A percentile compares a stretch with the other conserved stretches of the same genome.
phyloP scores from a whole-genome alignment of 169 alveolate species.

The Eimeria mitis region DNA sequence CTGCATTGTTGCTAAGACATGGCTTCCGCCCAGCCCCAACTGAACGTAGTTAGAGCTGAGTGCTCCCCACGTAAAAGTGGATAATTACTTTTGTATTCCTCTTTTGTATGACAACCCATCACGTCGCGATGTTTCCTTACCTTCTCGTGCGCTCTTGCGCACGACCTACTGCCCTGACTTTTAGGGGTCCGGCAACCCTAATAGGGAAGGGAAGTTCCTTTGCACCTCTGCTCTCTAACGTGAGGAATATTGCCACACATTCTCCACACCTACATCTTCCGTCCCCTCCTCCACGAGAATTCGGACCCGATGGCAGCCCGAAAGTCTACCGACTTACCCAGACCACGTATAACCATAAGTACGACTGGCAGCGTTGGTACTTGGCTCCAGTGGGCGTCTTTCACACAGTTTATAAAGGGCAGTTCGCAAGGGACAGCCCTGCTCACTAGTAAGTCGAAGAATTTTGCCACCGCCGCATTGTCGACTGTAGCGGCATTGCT shows the following conservation, averaged over 20 bases:
- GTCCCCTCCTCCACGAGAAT: slow-evolving; percentile 94
- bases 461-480: neutral
- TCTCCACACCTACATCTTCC: slow-evolving; percentile 87
- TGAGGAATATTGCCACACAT: slow-evolving; percentile 72
- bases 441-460: slow-evolving; percentile 74
- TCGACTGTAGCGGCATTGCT: neutral
- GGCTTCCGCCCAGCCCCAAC: slow-evolving; percentile 30
- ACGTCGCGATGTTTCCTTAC: slow-evolving; percentile 3
- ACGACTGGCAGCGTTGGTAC: slow-evolving; percentile 94
- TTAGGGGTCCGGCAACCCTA: slow-evolving; percentile 1
- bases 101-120: neutral
- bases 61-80: neutral
- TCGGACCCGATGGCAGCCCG: slow-evolving; percentile 89
- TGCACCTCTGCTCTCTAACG: neutral
- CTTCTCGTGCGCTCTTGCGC: slow-evolving; percentile 55
- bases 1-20: neutral
- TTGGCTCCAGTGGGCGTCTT: slow-evolving; percentile 90
- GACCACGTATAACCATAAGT: slow-evolving; percentile 90
- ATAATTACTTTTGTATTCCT: neutral
- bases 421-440: slow-evolving; percentile 89
- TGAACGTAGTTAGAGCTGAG: neutral
- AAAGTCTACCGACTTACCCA: slow-evolving; percentile 89
- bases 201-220: slow-evolving; percentile 3
- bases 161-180: slow-evolving; percentile 18
- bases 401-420: slow-evolving; percentile 92